These are phyloP conservation scores for Paspalum vaginatum DNA, from an alignment of 176 grass and related monocot genomes.

Conservation along the genomic window DNA sequence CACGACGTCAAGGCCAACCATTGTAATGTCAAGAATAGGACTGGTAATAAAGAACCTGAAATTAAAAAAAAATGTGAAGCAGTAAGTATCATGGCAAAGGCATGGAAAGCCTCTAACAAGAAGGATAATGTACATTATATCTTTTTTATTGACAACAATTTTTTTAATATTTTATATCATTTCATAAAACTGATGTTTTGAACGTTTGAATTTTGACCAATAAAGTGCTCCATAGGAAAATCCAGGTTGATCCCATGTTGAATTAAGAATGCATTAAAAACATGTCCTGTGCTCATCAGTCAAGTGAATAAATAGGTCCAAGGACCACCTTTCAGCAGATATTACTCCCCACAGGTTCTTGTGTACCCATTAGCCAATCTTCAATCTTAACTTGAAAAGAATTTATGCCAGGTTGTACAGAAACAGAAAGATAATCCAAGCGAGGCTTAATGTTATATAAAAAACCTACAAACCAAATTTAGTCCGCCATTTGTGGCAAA, in stretches of 20 bases:
- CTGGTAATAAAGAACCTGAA: conserved; percentile 97
- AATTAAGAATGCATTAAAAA: conserved; percentile 48
- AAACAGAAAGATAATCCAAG: conserved; percentile 28
- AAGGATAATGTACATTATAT: conserved; percentile 7
- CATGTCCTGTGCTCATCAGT: conserved; percentile 43
- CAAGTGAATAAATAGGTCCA: conserved; percentile 43
- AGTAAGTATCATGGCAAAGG: conserved; percentile 29
- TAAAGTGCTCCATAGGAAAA: conserved; percentile 35
- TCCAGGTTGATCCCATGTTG: conserved; percentile 30
- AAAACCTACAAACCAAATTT: conserved; percentile 19
- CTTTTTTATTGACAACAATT: not conserved
- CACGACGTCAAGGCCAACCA: conserved; percentile 71
- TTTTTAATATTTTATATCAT: not conserved
- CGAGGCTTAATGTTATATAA: conserved; percentile 6
- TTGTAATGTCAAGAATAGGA: conserved; percentile 89
- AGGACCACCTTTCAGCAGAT: conserved; percentile 55
- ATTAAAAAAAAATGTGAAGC: conserved; percentile 6
- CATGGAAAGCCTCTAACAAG: not conserved
- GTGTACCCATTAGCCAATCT: conserved; percentile 15
- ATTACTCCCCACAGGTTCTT: conserved; percentile 34
- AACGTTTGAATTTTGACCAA: not conserved
- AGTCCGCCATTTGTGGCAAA: not conserved
- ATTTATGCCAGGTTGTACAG: conserved; percentile 48
- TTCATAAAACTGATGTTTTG: conserved; percentile 1
- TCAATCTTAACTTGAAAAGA: conserved; percentile 25